Evolutionary conservation across 2,329 filamentous ascomycete species (phyloP).

Genomic region (Colletotrichum magnum): DNA sequence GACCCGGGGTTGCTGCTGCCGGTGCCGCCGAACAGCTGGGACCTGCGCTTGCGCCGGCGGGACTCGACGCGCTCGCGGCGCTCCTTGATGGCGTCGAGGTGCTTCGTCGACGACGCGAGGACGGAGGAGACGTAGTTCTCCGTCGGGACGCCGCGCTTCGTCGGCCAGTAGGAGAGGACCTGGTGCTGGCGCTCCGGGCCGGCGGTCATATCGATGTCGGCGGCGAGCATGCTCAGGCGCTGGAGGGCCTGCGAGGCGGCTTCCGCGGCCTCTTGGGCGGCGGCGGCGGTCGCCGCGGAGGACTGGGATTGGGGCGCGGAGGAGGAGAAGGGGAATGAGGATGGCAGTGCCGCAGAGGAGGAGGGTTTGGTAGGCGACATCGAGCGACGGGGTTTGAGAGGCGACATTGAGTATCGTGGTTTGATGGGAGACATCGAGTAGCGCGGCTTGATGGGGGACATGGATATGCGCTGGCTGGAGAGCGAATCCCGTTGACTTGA

Average conservation of each 20-base stretch:
- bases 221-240: slow-evolving; percentile 40
- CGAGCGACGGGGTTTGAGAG: slow-evolving; percentile 23
- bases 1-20: slow-evolving; percentile 4
- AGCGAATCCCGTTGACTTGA: slow-evolving; percentile 19
- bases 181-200: slow-evolving; percentile 38
- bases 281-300: not conserved
- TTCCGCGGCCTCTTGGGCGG: not conserved
- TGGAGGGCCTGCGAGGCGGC: slow-evolving; percentile 30
- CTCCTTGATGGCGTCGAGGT: slow-evolving; percentile 52
- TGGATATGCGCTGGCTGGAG: slow-evolving; percentile 24
- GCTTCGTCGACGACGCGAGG: slow-evolving; percentile 51
- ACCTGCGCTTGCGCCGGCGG: slow-evolving; percentile 36
- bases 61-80: slow-evolving; percentile 50
- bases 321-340: slow-evolving; percentile 22
- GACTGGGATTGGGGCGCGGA: slow-evolving; percentile 21
- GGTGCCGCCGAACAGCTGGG: slow-evolving; percentile 23
- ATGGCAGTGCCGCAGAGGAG: slow-evolving; percentile 7
- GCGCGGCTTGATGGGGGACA: slow-evolving; percentile 32
- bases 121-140: slow-evolving; percentile 57
- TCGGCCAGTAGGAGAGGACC: slow-evolving; percentile 57
- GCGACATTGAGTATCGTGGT: slow-evolving; percentile 23
- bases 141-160: slow-evolving; percentile 52
- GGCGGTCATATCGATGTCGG: slow-evolving; percentile 18
- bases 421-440: slow-evolving; percentile 19
- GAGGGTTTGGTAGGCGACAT: slow-evolving; percentile 4